Conservation (phyloP, 2,329 filamentous ascomycete species). For the Daldinia sp. region DNA sequence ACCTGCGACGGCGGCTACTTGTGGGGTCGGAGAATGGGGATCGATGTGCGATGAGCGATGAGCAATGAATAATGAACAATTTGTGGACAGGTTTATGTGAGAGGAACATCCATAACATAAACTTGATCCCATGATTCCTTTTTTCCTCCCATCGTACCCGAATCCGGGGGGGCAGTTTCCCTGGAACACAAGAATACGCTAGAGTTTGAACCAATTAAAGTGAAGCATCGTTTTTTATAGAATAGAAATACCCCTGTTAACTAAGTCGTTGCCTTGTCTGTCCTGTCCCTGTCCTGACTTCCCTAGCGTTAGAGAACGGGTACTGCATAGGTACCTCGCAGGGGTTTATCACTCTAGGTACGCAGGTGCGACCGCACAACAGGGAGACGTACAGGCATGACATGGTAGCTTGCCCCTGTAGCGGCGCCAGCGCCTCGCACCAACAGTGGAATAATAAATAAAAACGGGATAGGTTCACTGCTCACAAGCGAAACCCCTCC, state of each 20-base stretch:
- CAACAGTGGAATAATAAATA: slow-evolving; percentile 20
- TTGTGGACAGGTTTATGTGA: neutral
- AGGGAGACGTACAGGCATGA: slow-evolving; percentile 18
- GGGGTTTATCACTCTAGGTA: slow-evolving; percentile 9
- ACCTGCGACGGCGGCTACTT: slow-evolving; percentile 36
- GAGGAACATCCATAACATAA: slow-evolving; percentile 2
- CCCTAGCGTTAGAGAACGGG: slow-evolving; percentile 21
- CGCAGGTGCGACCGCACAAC: slow-evolving; percentile 6
- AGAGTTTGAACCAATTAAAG: slow-evolving; percentile 25
- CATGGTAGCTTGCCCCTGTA: slow-evolving; percentile 7
- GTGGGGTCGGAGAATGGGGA: slow-evolving; percentile 25
- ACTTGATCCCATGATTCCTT: slow-evolving; percentile 40
- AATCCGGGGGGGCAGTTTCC: slow-evolving; percentile 25
- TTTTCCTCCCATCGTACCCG: slow-evolving; percentile 28
- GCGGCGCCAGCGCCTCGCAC: slow-evolving; percentile 31
- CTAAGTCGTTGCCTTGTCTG: slow-evolving; percentile 21
- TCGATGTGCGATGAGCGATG: slow-evolving; percentile 9
- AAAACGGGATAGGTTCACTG: slow-evolving; percentile 25
- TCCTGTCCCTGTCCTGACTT: slow-evolving; percentile 34
- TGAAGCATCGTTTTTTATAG: slow-evolving; percentile 29
- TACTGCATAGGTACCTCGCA: slow-evolving; percentile 25
- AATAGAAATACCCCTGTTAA: slow-evolving; percentile 35
- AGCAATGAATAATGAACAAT: slow-evolving; percentile 16
- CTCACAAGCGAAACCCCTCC: slow-evolving; percentile 16
- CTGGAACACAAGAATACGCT: slow-evolving; percentile 34